These are phyloP conservation scores for Aspergillus novoparasiticus DNA, from an alignment of 2,329 filamentous ascomycete genomes.

Conservation along the genomic window DNA sequence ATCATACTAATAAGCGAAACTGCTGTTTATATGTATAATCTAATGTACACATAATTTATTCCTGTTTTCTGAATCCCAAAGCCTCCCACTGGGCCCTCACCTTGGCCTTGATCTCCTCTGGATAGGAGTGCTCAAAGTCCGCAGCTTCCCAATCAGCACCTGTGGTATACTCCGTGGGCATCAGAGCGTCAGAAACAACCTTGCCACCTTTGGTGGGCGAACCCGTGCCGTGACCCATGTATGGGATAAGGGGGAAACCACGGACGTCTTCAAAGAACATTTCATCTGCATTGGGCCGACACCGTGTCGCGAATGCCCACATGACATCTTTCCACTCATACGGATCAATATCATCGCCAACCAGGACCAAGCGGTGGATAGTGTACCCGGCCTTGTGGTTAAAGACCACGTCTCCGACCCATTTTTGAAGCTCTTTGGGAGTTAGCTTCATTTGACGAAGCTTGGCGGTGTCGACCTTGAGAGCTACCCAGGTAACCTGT, in stretches of 20 bases:
- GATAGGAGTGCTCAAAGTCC: slow-evolving; percentile 39
- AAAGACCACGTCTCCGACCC: slow-evolving; percentile 48
- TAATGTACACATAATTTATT: slow-evolving; percentile 6
- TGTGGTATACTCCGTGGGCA: slow-evolving; percentile 47
- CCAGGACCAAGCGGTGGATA: slow-evolving; percentile 50
- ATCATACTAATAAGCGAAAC: too few species aligned
- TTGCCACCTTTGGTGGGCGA: slow-evolving; percentile 44
- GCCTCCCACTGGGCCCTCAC: slow-evolving; percentile 38
- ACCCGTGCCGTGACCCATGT: slow-evolving; percentile 48
- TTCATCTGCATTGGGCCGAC: slow-evolving; percentile 49
- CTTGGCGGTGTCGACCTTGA: slow-evolving; percentile 61
- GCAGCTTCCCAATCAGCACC: slow-evolving; percentile 35
- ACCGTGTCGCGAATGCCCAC: slow-evolving; percentile 54
- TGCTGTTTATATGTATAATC: not conserved
- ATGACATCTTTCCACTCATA: slow-evolving; percentile 51
- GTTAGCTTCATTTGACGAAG: slow-evolving; percentile 32
- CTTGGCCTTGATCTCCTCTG: slow-evolving; percentile 43
- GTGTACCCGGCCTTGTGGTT: slow-evolving; percentile 46
- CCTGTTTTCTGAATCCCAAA: slow-evolving; percentile 28
- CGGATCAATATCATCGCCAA: slow-evolving; percentile 55
- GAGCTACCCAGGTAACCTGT: slow-evolving; percentile 52
- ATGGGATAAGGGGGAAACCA: slow-evolving; percentile 51
- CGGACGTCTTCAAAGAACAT: slow-evolving; percentile 44
- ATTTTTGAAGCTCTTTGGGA: slow-evolving; percentile 38
- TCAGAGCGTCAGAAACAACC: slow-evolving; percentile 49